Evolutionary conservation across 2,329 filamentous ascomycete genomes (phyloP).

Genomic region (Calonectria leucothoes): DNA sequence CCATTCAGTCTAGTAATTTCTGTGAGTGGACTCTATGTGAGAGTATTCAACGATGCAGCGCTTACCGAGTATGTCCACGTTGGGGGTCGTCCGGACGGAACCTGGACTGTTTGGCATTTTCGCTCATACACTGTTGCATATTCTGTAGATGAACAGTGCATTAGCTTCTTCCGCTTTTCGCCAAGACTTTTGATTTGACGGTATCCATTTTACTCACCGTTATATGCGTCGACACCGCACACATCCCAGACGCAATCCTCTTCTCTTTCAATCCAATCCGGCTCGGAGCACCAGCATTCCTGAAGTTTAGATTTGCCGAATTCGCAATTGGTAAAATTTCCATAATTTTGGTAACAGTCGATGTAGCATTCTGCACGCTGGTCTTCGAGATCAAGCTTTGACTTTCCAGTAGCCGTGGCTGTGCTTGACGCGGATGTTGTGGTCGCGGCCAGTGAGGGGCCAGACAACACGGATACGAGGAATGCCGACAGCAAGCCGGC

Average conservation of each 20-base stretch:
- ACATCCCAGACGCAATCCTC: not conserved
- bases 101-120: not conserved
- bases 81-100: not conserved
- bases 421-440: not conserved
- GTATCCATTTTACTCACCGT: not conserved
- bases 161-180: not conserved
- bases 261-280: not conserved
- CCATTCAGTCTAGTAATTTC: not conserved
- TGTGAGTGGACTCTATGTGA: not conserved
- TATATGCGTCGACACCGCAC: not conserved
- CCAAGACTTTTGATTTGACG: not conserved
- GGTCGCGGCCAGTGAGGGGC: not conserved
- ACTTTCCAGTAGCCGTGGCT: not conserved
- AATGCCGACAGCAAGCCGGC: not conserved
- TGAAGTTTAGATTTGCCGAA: not conserved
- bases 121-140: not conserved
- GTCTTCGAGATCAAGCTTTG: not conserved
- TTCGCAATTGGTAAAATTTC: not conserved
- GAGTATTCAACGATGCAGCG: not conserved
- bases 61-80: not conserved
- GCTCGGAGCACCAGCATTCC: not conserved
- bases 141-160: not conserved
- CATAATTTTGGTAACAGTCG: not conserved
- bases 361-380: not conserved
- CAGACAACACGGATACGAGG: not conserved